Percentiles rank a stretch among this genome's conserved stretches.
phyloP scores from a whole-genome alignment of 208 protist genomes.

The Wallacemonas sp. region DNA sequence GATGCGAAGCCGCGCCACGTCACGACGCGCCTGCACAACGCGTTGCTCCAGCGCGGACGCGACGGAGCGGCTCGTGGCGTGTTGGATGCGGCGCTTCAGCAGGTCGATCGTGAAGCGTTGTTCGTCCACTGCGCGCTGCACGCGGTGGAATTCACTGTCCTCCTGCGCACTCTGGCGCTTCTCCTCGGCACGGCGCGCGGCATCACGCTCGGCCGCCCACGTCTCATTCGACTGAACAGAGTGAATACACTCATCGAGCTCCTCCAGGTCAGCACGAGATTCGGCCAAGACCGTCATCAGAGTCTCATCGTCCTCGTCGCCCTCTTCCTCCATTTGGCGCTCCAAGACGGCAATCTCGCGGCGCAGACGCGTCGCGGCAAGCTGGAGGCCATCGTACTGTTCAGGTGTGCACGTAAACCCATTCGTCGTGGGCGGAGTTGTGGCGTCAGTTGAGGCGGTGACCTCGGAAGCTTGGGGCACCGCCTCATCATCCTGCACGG shows the following conservation, averaged over 20 bases:
- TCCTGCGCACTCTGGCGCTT: slow-evolving; percentile 25
- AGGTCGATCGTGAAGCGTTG: slow-evolving; percentile 79
- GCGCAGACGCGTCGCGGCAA: slow-evolving; percentile 77
- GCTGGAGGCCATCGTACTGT: slow-evolving; percentile 89
- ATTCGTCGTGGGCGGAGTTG: not conserved
- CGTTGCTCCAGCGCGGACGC: slow-evolving; percentile 76
- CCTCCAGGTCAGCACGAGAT: slow-evolving; percentile 84
- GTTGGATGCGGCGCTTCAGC: slow-evolving; percentile 83
- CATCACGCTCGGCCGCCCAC: slow-evolving; percentile 72
- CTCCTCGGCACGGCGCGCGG: slow-evolving; percentile 31
- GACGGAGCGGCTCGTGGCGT: slow-evolving; percentile 63
- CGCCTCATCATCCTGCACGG: too few species aligned
- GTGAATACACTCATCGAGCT: slow-evolving; percentile 84
- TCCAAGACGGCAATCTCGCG: slow-evolving; percentile 81
- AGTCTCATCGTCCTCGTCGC: slow-evolving; percentile 90
- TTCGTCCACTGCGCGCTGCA: slow-evolving; percentile 69
- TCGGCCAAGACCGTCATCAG: slow-evolving; percentile 91
- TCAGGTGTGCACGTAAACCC: slow-evolving; percentile 84
- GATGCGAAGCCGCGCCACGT: slow-evolving; percentile 77
- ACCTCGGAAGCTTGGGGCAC: slow-evolving; percentile 16
- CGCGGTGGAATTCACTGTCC: slow-evolving; percentile 18
- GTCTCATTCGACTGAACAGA: slow-evolving; percentile 66
- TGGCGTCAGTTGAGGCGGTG: not conserved
- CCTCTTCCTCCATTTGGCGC: slow-evolving; percentile 78
- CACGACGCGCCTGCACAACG: slow-evolving; percentile 64